Percentiles rank a stretch among this genome's conserved stretches.
phyloP scores from a whole-genome alignment of 2,329 filamentous ascomycete genomes.

The Colletotrichum endophyticum region DNA sequence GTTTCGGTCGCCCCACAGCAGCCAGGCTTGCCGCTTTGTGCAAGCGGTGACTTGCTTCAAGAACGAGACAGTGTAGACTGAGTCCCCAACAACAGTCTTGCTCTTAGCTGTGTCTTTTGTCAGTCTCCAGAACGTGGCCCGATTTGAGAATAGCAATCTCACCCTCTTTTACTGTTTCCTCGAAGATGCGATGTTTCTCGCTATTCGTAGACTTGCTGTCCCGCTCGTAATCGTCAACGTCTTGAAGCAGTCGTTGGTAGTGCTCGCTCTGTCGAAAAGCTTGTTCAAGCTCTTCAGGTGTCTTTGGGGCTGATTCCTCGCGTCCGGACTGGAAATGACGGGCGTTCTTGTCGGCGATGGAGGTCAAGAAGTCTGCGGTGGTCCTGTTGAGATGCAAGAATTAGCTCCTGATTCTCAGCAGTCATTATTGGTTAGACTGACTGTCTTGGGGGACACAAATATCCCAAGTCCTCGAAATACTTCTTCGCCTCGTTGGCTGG shows the following conservation, averaged over 20 bases:
- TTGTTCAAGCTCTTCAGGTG: conserved; percentile 63
- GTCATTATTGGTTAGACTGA: conserved; percentile 48
- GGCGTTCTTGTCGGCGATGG: conserved; percentile 70
- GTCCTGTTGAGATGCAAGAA: conserved; percentile 40
- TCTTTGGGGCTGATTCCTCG: conserved; percentile 66
- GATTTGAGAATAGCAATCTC: neutral
- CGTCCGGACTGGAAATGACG: conserved; percentile 65
- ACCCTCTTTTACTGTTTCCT: conserved; percentile 8
- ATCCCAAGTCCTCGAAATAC: conserved; percentile 81
- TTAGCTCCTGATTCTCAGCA: conserved; percentile 49
- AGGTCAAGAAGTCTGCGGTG: conserved; percentile 72
- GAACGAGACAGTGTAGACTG: conserved; percentile 79
- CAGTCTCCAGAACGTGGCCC: accelerated
- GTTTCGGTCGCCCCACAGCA: conserved; percentile 76
- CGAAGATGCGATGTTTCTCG: conserved; percentile 17
- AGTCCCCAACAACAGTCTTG: conserved; percentile 70
- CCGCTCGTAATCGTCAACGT: conserved; percentile 50
- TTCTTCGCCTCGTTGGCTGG: conserved; percentile 67
- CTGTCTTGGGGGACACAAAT: conserved; percentile 51
- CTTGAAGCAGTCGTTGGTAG: conserved; percentile 60
- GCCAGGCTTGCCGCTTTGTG: conserved; percentile 78
- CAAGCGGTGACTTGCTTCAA: conserved; percentile 71
- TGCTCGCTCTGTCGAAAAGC: conserved; percentile 63
- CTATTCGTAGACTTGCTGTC: conserved; percentile 41
- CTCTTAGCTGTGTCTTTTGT: conserved; percentile 56